phyloP scores from a whole-genome alignment of 2,329 filamentous ascomycete species.

The Penicillium fuscoglaucum region DNA sequence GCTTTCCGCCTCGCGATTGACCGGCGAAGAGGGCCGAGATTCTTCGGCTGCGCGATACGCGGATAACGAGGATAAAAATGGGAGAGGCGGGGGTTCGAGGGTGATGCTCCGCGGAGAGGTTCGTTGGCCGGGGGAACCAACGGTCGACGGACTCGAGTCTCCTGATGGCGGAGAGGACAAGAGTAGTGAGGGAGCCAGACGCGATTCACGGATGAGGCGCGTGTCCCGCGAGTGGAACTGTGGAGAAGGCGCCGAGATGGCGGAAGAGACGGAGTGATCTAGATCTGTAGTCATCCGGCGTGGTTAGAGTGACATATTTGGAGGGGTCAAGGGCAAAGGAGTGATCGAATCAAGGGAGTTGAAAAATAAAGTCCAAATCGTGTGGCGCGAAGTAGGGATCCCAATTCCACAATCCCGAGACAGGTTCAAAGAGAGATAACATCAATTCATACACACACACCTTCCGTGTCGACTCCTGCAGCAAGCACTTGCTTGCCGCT shows the following conservation, averaged over 20 bases:
- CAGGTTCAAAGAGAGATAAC: conserved; percentile 7
- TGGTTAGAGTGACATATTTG: conserved; percentile 15
- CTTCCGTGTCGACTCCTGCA: conserved; percentile 50
- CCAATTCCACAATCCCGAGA: conserved; percentile 8
- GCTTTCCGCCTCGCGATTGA: conserved; percentile 48
- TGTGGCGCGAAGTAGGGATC: conserved; percentile 13
- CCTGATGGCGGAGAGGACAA: conserved; percentile 39
- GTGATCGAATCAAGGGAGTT: conserved; percentile 8
- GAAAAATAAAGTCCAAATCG: conserved; percentile 14
- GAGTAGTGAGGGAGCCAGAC: conserved; percentile 33
- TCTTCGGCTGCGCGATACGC: conserved; percentile 37
- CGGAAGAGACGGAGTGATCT: conserved; percentile 40
- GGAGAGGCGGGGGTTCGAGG: conserved; percentile 34
- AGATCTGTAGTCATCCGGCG: conserved; percentile 34
- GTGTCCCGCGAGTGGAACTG: conserved; percentile 31
- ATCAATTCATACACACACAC: conserved; percentile 35
- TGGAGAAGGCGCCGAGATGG: conserved; percentile 40
- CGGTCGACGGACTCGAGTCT: conserved; percentile 39
- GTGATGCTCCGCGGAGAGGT: conserved; percentile 30
- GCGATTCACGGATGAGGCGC: conserved; percentile 32
- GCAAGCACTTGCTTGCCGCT: conserved; percentile 52
- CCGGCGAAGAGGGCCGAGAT: conserved; percentile 42
- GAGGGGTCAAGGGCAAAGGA: conserved; percentile 5
- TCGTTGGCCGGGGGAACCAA: conserved; percentile 36
- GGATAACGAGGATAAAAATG: conserved; percentile 36